A percentile compares a stretch with the other conserved stretches of the same genome.
Conservation (phyloP, 1,284 basidiomycete genomes). For the Boletellus deceptivus region DNA sequence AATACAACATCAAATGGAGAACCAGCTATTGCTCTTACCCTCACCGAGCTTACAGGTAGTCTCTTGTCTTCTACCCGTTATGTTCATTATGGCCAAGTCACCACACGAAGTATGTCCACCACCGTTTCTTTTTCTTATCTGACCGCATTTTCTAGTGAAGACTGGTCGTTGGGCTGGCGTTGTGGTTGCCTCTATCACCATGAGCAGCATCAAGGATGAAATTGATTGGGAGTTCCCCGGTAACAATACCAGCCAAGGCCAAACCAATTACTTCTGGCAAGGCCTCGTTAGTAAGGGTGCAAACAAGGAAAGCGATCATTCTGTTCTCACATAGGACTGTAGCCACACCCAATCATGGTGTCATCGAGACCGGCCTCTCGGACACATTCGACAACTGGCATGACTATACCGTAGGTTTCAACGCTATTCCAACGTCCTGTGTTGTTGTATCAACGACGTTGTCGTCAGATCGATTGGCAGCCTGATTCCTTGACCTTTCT, state of each 20-base stretch:
- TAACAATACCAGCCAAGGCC: slow-evolving; percentile 54
- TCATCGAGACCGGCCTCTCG: slow-evolving; percentile 43
- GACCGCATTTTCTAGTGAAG: slow-evolving; percentile 47
- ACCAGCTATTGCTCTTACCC: slow-evolving; percentile 59
- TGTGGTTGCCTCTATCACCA: slow-evolving; percentile 81
- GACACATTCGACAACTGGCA: slow-evolving; percentile 73
- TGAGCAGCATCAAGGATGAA: slow-evolving; percentile 83
- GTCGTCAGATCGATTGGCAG: slow-evolving; percentile 71
- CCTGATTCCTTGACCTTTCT: slow-evolving; percentile 63
- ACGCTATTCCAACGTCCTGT: background rate
- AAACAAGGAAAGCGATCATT: background rate
- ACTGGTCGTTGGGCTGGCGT: slow-evolving; percentile 72
- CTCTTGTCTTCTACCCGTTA: slow-evolving; percentile 78
- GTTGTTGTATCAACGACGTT: background rate
- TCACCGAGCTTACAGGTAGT: slow-evolving; percentile 70
- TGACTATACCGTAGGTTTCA: slow-evolving; percentile 62
- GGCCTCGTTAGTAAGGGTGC: slow-evolving; percentile 62
- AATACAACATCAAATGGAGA: slow-evolving; percentile 63
- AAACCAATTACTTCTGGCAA: slow-evolving; percentile 81
- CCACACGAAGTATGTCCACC: slow-evolving; percentile 54
- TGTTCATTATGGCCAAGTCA: slow-evolving; percentile 77
- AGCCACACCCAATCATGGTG: slow-evolving; percentile 47
- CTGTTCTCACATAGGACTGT: slow-evolving; percentile 4
- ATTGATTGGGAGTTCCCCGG: slow-evolving; percentile 86
- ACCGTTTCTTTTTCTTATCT: background rate